A percentile compares a stretch with the other conserved stretches of the same genome.
phyloP scores from a whole-genome alignment of 805 yeast species.

The Lipomyces sp. region DNA sequence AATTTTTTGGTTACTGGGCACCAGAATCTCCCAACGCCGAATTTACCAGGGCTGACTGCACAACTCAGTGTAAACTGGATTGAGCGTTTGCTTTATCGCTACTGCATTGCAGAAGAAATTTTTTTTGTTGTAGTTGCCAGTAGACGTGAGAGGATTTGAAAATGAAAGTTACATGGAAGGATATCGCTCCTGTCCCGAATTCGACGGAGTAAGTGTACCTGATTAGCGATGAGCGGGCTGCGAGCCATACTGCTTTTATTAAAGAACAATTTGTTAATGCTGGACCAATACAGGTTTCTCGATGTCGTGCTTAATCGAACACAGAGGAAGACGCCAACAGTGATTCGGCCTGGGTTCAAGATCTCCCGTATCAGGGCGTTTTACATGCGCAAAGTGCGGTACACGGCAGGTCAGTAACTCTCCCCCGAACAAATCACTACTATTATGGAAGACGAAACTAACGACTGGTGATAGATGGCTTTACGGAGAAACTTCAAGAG shows the following conservation, averaged over 20 bases:
- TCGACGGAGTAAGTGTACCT: slow-evolving; percentile 63
- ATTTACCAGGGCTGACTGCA: not conserved
- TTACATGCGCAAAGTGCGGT: slow-evolving; percentile 97
- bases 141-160: not conserved
- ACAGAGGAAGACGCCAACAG: slow-evolving; percentile 99
- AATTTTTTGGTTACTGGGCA: not conserved
- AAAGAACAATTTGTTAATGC: not conserved
- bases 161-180: slow-evolving; percentile 99
- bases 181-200: slow-evolving; percentile 92
- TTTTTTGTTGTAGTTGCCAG: not conserved
- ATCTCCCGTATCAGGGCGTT: slow-evolving; percentile 96
- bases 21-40: not conserved
- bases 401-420: slow-evolving; percentile 66
- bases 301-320: slow-evolving; percentile 97
- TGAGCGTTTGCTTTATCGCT: no score
- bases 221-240: not conserved
- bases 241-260: not conserved
- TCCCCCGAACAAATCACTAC: not conserved
- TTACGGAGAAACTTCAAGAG: slow-evolving; percentile 87
- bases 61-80: no score
- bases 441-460: no score
- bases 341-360: slow-evolving; percentile 93
- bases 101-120: no score
- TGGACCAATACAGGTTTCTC: slow-evolving; percentile 55
- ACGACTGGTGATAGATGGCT: slow-evolving; percentile 59